Percentiles rank a stretch among this genome's conserved stretches.
Evolutionary conservation across 495 filamentous ascomycete species (phyloP).

Genomic region (Talaromyces wortmannii): DNA sequence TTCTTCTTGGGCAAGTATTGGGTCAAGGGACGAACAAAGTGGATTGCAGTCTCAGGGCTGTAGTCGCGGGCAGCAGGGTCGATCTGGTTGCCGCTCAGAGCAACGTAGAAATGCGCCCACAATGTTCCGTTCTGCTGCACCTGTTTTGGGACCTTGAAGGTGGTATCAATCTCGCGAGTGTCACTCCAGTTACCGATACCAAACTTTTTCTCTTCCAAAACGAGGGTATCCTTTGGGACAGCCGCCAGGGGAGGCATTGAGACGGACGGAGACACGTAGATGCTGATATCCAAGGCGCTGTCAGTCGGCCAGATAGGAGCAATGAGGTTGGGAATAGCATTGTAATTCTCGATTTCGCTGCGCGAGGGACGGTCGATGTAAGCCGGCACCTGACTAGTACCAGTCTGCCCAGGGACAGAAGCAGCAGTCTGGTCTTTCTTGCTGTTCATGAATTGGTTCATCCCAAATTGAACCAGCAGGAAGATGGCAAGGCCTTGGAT

Average conservation of each 20-base stretch:
- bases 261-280: constrained; percentile 76
- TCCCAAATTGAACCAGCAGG: constrained; percentile 55
- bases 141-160: constrained; percentile 65
- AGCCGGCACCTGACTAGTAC: constrained; percentile 49
- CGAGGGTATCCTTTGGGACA: constrained; percentile 46
- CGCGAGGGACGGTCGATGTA: constrained; percentile 57
- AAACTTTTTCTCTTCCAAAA: constrained; percentile 77
- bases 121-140: constrained; percentile 91
- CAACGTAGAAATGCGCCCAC: constrained; percentile 89
- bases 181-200: constrained; percentile 76
- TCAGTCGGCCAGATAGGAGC: constrained; percentile 84
- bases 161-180: constrained; percentile 67
- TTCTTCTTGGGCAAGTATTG: constrained; percentile 92
- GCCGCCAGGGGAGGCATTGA: constrained; percentile 58
- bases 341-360: constrained; percentile 60
- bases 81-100: constrained; percentile 60
- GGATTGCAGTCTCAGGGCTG: constrained; percentile 66
- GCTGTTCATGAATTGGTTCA: constrained; percentile 49
- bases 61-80: constrained; percentile 69
- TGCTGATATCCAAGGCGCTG: constrained; percentile 70
- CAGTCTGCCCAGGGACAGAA: constrained; percentile 32
- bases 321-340: constrained; percentile 64
- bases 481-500: constrained; percentile 67
- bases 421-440: constrained; percentile 37
- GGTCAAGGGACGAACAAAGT: constrained; percentile 79